These are phyloP conservation scores for Lycium barbarum DNA, from an alignment of 257 asterid genomes.

Conservation along the genomic window DNA sequence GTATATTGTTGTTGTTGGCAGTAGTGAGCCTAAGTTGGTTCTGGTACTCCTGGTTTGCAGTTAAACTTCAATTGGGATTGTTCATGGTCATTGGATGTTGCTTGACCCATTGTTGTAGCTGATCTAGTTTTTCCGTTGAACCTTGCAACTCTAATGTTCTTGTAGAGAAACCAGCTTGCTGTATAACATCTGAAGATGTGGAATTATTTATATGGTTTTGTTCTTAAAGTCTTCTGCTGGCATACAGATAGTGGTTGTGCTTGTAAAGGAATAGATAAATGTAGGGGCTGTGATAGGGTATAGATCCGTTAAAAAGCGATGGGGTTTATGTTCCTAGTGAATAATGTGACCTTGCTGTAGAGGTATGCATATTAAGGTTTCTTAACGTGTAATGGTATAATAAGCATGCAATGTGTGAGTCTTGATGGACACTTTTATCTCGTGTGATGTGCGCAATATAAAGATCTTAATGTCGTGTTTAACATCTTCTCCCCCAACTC, in stretches of 20 bases:
- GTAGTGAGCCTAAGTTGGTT: constrained; percentile 18
- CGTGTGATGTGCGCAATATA: background rate
- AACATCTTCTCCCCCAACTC: background rate
- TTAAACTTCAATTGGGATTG: constrained; percentile 8
- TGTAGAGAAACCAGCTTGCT: constrained; percentile 6
- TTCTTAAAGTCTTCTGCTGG: background rate
- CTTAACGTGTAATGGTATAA: constrained; percentile 1
- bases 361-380: constrained; percentile 4
- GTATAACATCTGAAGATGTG: background rate
- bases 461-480: background rate
- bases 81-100: constrained; percentile 17
- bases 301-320: background rate
- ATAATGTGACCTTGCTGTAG: background rate
- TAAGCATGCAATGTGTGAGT: background rate
- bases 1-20: constrained; percentile 3
- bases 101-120: background rate
- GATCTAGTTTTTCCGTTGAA: background rate
- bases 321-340: background rate
- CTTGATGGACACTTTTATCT: background rate
- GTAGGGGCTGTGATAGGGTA: constrained; percentile 6
- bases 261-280: background rate
- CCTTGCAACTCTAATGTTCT: background rate
- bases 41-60: constrained; percentile 27
- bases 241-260: background rate
- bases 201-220: background rate